Evolutionary conservation across 2,329 filamentous ascomycete species (phyloP).

Genomic region (Pestalotiopsis sp.): DNA sequence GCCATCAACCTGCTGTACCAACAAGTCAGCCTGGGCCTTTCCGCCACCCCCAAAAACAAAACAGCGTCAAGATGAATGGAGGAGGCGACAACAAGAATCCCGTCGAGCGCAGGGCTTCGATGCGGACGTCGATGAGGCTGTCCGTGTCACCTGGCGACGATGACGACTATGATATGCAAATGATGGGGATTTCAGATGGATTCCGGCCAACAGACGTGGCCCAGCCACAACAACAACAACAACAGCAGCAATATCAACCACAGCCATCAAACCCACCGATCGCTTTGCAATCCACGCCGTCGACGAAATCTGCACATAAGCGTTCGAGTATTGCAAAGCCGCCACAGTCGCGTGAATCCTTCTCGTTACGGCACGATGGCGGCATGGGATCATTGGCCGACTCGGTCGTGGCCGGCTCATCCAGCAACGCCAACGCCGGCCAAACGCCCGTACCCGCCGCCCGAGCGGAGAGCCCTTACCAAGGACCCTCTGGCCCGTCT

Average conservation of each 20-base stretch:
- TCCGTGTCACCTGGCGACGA: conserved; percentile 40
- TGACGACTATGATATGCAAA: conserved; percentile 51
- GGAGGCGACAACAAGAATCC: conserved; percentile 37
- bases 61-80: conserved; percentile 41
- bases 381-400: conserved; percentile 32
- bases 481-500: conserved; percentile 72
- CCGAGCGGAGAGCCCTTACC: conserved; percentile 64
- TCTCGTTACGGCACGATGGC: conserved; percentile 56
- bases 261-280: conserved; percentile 22
- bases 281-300: conserved; percentile 23
- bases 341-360: conserved; percentile 49
- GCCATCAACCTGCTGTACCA: background rate
- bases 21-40: background rate
- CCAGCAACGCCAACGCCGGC: conserved; percentile 34
- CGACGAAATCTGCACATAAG: conserved; percentile 21
- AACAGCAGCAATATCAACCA: conserved; percentile 15
- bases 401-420: conserved; percentile 24
- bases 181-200: conserved; percentile 49
- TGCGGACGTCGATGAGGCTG: conserved; percentile 42
- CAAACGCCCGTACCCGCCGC: conserved; percentile 18
- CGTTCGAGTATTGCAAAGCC: conserved; percentile 61
- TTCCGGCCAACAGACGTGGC: conserved; percentile 31
- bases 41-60: conserved; percentile 1
- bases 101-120: conserved; percentile 46
- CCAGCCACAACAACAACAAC: conserved; percentile 20